Evolutionary conservation across 2,329 filamentous ascomycete genomes (phyloP).

Genomic region (Trichoderma semiorbis): DNA sequence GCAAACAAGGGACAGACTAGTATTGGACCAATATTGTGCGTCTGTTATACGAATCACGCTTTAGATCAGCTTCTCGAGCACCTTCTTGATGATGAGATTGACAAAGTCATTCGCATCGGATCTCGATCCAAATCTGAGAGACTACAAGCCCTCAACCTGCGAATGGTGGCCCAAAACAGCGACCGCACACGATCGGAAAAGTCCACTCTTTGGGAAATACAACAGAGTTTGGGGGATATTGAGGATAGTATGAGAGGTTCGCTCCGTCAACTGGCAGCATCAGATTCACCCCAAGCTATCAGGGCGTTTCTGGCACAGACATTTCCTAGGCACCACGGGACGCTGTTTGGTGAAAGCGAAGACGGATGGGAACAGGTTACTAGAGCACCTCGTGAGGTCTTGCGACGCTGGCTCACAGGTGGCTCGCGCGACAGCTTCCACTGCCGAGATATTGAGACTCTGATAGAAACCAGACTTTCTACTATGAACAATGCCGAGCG

Average conservation of each 20-base stretch:
- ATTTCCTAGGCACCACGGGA: not conserved
- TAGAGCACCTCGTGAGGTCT: not conserved
- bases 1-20: constrained; percentile 36
- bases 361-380: constrained; percentile 3
- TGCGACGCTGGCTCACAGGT: not conserved
- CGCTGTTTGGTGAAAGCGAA: not conserved
- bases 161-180: constrained; percentile 31
- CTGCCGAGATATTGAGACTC: not conserved
- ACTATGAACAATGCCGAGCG: constrained; percentile 18
- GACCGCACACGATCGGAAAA: constrained; percentile 39
- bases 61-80: constrained; percentile 46
- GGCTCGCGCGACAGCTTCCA: not conserved
- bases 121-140: constrained; percentile 52
- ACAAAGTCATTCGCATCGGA: constrained; percentile 59
- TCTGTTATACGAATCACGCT: constrained; percentile 46
- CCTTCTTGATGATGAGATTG: constrained; percentile 40
- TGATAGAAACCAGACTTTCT: not conserved
- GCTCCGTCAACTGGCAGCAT: not conserved
- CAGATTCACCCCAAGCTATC: not conserved
- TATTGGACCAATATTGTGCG: constrained; percentile 49
- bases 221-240: not conserved
- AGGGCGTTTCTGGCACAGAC: not conserved
- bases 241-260: not conserved
- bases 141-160: constrained; percentile 50
- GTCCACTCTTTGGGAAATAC: not conserved